Evolutionary conservation across 176 grass and related monocot species (phyloP), one percentile per base, ranked within the genome.

Genomic region (Phoenix roebelenii): DNA sequence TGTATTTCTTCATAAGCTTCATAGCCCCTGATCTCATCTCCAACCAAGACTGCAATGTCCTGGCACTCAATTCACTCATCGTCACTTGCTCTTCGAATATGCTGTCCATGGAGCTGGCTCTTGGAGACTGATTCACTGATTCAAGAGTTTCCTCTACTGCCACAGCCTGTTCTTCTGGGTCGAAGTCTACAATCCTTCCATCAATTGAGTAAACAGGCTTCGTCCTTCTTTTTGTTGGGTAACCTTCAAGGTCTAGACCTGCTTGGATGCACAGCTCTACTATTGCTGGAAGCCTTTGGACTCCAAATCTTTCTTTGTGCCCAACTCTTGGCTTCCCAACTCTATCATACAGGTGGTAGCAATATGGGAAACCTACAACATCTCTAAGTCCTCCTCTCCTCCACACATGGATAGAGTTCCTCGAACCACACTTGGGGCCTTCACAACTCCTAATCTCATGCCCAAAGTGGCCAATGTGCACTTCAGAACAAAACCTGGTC

Each of bases 221-320:
- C 0, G 68, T 73, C 19, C 89, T 76, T 76, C 80, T 71, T 69
- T 78, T 93, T 50, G 84, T 73, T 28, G 77, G 80, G 62, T 79
- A 88, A 16, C 56, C 59, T 23, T 72, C 67, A 7, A 93, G 60
- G 52, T 93, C 63, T 5, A 88, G 70, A 18, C 84, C 74, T 0
- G 80, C 89, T 73, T 84, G 84, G 63, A 88, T 81, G 66, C 77
- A 93, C 23, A 93, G 84, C 74, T 93, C 89, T 25, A 93, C 58
- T 7, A 88, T 66, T 16, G 80, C 77, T 0, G 71, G 80, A 23
- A 93, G 77, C 67, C 80, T 74, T 2, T 65, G 71, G 4, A 88
- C 74, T 0, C 3, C 30, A 29, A 78, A 81, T 65, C 73, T 84
- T 69, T 88, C 88, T 64, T 87, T 81, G 70, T 93, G 89, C 49